A percentile compares a stretch with the other conserved stretches of the same genome.
These are phyloP conservation scores for Rhodotorula mucilaginosa DNA, from an alignment of 1,284 basidiomycete genomes.

Conservation along the genomic window DNA sequence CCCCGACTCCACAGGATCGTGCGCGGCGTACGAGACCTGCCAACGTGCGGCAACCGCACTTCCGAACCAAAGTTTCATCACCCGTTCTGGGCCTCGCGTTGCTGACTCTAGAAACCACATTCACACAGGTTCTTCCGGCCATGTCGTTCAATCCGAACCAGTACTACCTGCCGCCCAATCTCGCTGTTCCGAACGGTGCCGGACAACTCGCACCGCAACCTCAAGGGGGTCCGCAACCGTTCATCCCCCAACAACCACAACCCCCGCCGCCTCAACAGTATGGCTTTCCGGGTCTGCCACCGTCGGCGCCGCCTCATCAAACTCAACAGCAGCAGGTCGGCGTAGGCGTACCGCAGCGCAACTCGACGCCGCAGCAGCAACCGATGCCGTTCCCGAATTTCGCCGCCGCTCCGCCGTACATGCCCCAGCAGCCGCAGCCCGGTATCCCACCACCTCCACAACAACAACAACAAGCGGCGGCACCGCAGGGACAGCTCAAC, in stretches of 20 bases:
- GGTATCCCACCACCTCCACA: background rate
- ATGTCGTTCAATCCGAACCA: slow-evolving; percentile 29
- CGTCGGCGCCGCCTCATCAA: background rate
- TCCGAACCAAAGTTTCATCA: too few species aligned
- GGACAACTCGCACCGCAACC: background rate
- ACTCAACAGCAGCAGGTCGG: background rate
- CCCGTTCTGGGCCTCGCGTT: background rate
- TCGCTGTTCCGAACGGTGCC: background rate
- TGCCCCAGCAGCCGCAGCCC: background rate
- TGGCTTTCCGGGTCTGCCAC: background rate
- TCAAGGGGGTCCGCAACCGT: slow-evolving; percentile 10
- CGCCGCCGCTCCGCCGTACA: background rate
- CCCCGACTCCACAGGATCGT: too few species aligned
- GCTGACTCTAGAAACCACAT: background rate
- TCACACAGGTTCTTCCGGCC: background rate
- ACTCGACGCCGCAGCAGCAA: slow-evolving; percentile 3
- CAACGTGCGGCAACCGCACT: too few species aligned
- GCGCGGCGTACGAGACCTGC: too few species aligned
- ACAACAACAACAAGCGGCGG: background rate
- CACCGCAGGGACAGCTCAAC: slow-evolving; percentile 14
- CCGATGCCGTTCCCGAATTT: background rate
- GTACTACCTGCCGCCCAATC: slow-evolving; percentile 13
- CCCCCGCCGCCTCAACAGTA: slow-evolving; percentile 8
- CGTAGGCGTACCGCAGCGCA: background rate
- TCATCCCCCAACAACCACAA: slow-evolving; percentile 20